Conservation (phyloP, 805 yeast species). For the Maudiozyma turicensis region DNA sequence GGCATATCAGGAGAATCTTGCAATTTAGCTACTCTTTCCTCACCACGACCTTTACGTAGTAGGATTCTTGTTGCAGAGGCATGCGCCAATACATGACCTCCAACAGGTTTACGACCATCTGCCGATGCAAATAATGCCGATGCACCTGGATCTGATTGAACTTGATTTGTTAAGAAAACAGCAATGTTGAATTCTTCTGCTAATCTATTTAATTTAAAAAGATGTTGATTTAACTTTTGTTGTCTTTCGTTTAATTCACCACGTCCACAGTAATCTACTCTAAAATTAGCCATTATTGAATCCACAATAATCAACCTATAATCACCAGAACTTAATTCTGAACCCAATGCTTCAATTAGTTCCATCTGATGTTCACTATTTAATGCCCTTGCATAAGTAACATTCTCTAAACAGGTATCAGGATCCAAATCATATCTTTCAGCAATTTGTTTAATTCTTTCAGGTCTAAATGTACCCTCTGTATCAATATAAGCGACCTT, state of each 20-base stretch:
- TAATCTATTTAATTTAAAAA: slow-evolving; percentile 43
- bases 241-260: slow-evolving; percentile 73
- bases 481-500: slow-evolving; percentile 73
- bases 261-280: slow-evolving; percentile 72
- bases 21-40: slow-evolving; percentile 69
- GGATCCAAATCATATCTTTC: slow-evolving; percentile 60
- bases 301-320: slow-evolving; percentile 55
- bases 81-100: slow-evolving; percentile 76
- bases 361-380: slow-evolving; percentile 76
- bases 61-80: slow-evolving; percentile 71
- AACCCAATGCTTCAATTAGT: slow-evolving; percentile 55
- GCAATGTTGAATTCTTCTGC: slow-evolving; percentile 76
- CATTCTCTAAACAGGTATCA: slow-evolving; percentile 58
- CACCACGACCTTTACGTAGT: slow-evolving; percentile 68
- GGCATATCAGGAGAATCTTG: slow-evolving; percentile 80
- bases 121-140: slow-evolving; percentile 69
- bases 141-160: slow-evolving; percentile 80
- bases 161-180: slow-evolving; percentile 66
- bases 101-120: slow-evolving; percentile 77
- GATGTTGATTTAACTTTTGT: slow-evolving; percentile 54
- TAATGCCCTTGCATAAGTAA: slow-evolving; percentile 65
- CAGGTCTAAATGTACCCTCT: slow-evolving; percentile 76
- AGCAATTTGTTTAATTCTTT: slow-evolving; percentile 54
- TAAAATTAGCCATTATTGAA: slow-evolving; percentile 69
- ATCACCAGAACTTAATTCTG: slow-evolving; percentile 56